Evolutionary conservation across 176 grass and related monocot species (phyloP).

Genomic region (Zea luxurians): DNA sequence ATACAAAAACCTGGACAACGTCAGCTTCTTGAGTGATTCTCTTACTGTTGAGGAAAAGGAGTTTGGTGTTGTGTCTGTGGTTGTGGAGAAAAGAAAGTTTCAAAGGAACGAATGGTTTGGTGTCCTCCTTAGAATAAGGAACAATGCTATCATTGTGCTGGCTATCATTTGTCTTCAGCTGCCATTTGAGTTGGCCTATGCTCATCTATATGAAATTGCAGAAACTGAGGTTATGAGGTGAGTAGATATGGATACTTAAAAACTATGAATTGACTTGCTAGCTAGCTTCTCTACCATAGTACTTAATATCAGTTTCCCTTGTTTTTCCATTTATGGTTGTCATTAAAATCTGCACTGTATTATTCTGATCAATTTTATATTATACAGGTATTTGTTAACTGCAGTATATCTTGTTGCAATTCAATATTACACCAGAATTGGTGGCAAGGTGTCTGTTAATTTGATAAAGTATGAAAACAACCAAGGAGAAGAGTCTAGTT

Average conservation of each 20-base stretch:
- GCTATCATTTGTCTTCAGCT: constrained; percentile 95
- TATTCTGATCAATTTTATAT: constrained; percentile 32
- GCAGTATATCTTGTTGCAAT: constrained; percentile 91
- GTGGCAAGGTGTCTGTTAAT: constrained; percentile 88
- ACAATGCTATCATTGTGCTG: constrained; percentile 82
- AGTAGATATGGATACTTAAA: neutral
- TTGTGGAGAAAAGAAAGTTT: constrained; percentile 67
- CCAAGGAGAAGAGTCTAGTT: constrained; percentile 90
- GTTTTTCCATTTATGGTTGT: neutral
- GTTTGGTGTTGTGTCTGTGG: constrained; percentile 40
- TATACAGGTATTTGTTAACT: constrained; percentile 79
- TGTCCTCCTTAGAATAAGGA: constrained; percentile 85
- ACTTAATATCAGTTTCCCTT: constrained; percentile 7
- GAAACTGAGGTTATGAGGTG: constrained; percentile 76
- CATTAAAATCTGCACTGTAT: neutral
- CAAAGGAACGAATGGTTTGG: constrained; percentile 93
- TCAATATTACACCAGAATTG: constrained; percentile 95
- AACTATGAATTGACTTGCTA: constrained; percentile 10
- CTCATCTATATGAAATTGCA: constrained; percentile 85
- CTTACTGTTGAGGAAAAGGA: constrained; percentile 50
- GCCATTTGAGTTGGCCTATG: constrained; percentile 95
- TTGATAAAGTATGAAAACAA: constrained; percentile 97
- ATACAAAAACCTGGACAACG: constrained; percentile 69
- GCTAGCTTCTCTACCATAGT: neutral
- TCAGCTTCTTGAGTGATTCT: constrained; percentile 37